Base-by-base conservation (phyloP, 1,284 basidiomycete genomes). In the Leccinum griseonigrum region DNA sequence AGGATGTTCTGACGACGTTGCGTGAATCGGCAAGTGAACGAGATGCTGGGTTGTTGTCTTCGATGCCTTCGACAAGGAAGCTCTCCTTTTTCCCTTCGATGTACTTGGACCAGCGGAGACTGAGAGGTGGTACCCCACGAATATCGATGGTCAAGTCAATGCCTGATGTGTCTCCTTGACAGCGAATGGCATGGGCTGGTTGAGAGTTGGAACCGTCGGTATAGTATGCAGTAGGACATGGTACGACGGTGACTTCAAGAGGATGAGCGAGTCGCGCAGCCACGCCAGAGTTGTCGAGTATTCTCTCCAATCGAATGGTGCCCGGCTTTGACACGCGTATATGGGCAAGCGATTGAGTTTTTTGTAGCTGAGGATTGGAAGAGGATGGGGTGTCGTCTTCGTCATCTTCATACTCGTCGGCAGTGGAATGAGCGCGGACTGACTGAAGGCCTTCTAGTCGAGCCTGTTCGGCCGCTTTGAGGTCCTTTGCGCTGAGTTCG, bases 41-140 rank as follows among this genome's bases (percentile, higher is more conserved):
- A 59, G 67, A 69, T 18, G 62, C 60, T 46, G 58, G 67, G 65
- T 50, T 74, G 31, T 79, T 81, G 48, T 84, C 85, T 72, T 94
- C 90, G 59, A 95, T 94, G 1, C 92, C 92, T 71, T 95, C 92
- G 10, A 95, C 90, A 31, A 89, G 77, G 60, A 91, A 92, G 51
- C 83, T 78, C 68, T 93, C 88, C 57, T 79, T 78, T 61, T 79
- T 79, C 48, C 85, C 83, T 68, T 88, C 83, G 60, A 87, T 75
- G 51, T 86, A 83, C 70, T 86, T 87, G 68, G 84, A 82, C 91
- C 92, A 95, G 46, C 84, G 82, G 55, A 94, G 79, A 68, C 85
- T 89, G 64, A 95, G 80, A 4, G 93, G 90, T 22, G 92, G 88
- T 1, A 94, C 87, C 7, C 94, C 94, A 62, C 80, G 81, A 7